Evolutionary conservation across 345 rosid species (phyloP).

Genomic region (Gossypium herbaceum): DNA sequence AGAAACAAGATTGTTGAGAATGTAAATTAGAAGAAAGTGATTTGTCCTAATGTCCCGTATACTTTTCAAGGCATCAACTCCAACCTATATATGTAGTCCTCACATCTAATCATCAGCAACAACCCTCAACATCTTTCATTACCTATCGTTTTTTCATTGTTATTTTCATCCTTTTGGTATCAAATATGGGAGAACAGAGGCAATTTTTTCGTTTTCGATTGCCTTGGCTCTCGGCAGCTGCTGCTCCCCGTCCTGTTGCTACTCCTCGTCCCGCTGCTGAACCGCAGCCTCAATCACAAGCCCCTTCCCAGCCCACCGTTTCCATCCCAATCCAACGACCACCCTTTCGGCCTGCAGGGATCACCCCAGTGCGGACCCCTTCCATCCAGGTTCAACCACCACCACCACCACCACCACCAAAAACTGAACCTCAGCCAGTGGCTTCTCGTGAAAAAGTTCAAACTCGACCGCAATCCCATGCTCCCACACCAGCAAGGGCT

Average conservation of each 20-base stretch:
- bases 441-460: not conserved
- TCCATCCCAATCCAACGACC: slow-evolving; percentile 30
- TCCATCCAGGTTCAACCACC: slow-evolving; percentile 23
- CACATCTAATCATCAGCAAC: slow-evolving; percentile 5
- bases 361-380: slow-evolving; percentile 25
- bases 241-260: not conserved
- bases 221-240: slow-evolving; percentile 47
- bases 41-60: slow-evolving; percentile 1
- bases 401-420: not conserved
- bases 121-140: not conserved
- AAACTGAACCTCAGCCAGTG: slow-evolving; percentile 14
- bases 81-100: slow-evolving; percentile 20
- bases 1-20: slow-evolving; percentile 25
- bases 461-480: not conserved
- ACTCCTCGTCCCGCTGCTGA: not conserved
- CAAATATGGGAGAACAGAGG: slow-evolving; percentile 41
- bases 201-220: slow-evolving; percentile 26
- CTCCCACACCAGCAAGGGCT: not conserved
- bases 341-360: slow-evolving; percentile 43
- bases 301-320: slow-evolving; percentile 30
- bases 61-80: slow-evolving; percentile 37
- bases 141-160: not conserved
- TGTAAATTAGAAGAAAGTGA: slow-evolving; percentile 13
- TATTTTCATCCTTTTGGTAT: not conserved
- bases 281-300: slow-evolving; percentile 10